Evolutionary conservation across 1,139 yeast genomes (phyloP).

Genomic region (Blastobotrys indianensis): DNA sequence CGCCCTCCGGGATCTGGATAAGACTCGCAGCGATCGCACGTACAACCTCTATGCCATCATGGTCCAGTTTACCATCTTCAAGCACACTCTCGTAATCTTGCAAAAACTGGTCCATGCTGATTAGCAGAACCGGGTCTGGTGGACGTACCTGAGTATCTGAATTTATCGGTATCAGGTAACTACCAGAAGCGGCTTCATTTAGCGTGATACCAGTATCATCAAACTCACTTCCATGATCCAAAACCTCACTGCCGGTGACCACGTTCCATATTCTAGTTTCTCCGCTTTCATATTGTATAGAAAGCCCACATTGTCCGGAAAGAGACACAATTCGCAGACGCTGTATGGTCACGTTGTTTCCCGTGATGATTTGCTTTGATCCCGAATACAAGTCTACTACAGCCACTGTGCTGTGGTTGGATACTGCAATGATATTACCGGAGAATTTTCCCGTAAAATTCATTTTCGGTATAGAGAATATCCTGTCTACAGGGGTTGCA

Average conservation of each 20-base stretch:
- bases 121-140: constrained; percentile 5
- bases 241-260: constrained; percentile 16
- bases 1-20: constrained; percentile 2
- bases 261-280: constrained; percentile 18
- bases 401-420: constrained; percentile 19
- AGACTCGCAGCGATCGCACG: constrained; percentile 2
- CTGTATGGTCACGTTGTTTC: constrained; percentile 18
- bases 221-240: background rate
- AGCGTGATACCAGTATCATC: background rate
- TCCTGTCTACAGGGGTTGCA: constrained; percentile 18
- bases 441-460: background rate
- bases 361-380: constrained; percentile 18
- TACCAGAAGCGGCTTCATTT: background rate
- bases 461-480: constrained; percentile 14
- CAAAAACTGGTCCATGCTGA: constrained; percentile 8
- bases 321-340: constrained; percentile 6
- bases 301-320: constrained; percentile 1
- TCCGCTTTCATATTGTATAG: constrained; percentile 17
- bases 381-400: constrained; percentile 17
- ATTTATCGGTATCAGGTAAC: constrained; percentile 3
- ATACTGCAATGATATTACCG: constrained; percentile 17
- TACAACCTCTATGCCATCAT: constrained; percentile 3
- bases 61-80: constrained; percentile 1
- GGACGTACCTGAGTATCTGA: constrained; percentile 7
- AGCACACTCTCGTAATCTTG: too few species aligned